These are phyloP conservation scores for Laburnicola sp. DNA, from an alignment of 2,329 filamentous ascomycete genomes.

Conservation along the genomic window DNA sequence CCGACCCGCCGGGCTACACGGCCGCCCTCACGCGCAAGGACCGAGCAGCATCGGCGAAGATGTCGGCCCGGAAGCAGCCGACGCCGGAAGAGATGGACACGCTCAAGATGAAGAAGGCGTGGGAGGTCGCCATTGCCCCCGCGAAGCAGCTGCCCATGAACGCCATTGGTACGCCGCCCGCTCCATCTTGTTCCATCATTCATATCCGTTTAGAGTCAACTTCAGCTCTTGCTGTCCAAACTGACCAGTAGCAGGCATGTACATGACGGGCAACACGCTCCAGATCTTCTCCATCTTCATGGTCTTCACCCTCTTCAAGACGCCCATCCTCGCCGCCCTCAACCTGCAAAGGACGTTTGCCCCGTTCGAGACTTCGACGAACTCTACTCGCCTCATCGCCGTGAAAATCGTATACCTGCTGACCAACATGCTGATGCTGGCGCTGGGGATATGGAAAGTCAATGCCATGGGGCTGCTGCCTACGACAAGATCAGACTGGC, in stretches of 20 bases:
- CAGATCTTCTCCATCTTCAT: slow-evolving; percentile 99
- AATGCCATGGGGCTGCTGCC: slow-evolving; percentile 95
- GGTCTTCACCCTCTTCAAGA: slow-evolving; percentile 99
- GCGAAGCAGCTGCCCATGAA: slow-evolving; percentile 97
- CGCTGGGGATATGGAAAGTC: slow-evolving; percentile 91
- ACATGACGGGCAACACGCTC: slow-evolving; percentile 98
- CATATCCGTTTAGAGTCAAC: not conserved
- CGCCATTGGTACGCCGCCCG: slow-evolving; percentile 68
- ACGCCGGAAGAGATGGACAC: slow-evolving; percentile 87
- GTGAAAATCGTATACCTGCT: slow-evolving; percentile 87
- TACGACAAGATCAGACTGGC: slow-evolving; percentile 96
- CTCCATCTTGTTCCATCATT: not conserved
- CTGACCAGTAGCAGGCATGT: slow-evolving; percentile 65
- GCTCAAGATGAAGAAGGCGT: slow-evolving; percentile 96
- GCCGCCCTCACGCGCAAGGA: slow-evolving; percentile 49
- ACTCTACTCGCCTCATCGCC: slow-evolving; percentile 70
- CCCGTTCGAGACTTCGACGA: slow-evolving; percentile 83
- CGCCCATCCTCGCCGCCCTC: slow-evolving; percentile 81
- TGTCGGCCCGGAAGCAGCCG: slow-evolving; percentile 64
- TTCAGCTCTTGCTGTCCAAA: not conserved
- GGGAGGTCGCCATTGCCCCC: slow-evolving; percentile 92
- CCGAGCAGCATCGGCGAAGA: slow-evolving; percentile 39
- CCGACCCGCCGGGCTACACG: slow-evolving; percentile 86
- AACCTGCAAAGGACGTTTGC: slow-evolving; percentile 86
- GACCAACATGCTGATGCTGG: slow-evolving; percentile 83